phyloP scores from a whole-genome alignment of 805 yeast genomes.

The Ogataea zsoltii region DNA sequence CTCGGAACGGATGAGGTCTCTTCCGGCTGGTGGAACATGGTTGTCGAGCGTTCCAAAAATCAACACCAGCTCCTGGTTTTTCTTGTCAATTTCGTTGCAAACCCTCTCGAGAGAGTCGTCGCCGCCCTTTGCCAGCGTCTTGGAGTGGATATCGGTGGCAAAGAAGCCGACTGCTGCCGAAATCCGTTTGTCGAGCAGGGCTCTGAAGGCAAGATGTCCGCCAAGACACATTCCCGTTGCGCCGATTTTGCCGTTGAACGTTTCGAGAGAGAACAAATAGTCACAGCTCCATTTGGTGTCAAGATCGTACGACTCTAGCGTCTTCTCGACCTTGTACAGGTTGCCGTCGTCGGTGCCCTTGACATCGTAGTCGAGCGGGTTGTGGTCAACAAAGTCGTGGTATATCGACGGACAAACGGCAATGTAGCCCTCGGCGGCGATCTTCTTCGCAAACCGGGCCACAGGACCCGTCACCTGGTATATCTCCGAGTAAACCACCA shows the following conservation, averaged over 20 bases:
- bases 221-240: constrained; percentile 89
- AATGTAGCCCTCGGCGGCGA: constrained; percentile 78
- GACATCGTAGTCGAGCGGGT: constrained; percentile 66
- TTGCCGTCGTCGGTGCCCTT: constrained; percentile 80
- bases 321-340: constrained; percentile 62
- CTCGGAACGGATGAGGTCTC: constrained; percentile 65
- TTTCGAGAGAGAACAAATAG: constrained; percentile 53
- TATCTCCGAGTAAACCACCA: constrained; percentile 74
- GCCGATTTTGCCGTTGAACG: constrained; percentile 73
- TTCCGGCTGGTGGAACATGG: constrained; percentile 77
- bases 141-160: constrained; percentile 77
- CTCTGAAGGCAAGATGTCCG: constrained; percentile 76
- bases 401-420: constrained; percentile 80
- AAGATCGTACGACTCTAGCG: constrained; percentile 72
- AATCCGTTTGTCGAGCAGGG: constrained; percentile 63
- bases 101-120: constrained; percentile 64
- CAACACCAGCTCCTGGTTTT: constrained; percentile 55
- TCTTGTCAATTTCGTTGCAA: constrained; percentile 51
- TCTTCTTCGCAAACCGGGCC: constrained; percentile 70
- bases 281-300: constrained; percentile 67
- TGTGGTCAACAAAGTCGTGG: constrained; percentile 66
- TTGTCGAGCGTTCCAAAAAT: constrained; percentile 79
- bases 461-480: constrained; percentile 87
- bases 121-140: constrained; percentile 63
- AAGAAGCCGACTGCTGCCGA: constrained; percentile 73